Evolutionary conservation across 306 rosid species (phyloP).

Genomic region (Citrullus colocynthis): DNA sequence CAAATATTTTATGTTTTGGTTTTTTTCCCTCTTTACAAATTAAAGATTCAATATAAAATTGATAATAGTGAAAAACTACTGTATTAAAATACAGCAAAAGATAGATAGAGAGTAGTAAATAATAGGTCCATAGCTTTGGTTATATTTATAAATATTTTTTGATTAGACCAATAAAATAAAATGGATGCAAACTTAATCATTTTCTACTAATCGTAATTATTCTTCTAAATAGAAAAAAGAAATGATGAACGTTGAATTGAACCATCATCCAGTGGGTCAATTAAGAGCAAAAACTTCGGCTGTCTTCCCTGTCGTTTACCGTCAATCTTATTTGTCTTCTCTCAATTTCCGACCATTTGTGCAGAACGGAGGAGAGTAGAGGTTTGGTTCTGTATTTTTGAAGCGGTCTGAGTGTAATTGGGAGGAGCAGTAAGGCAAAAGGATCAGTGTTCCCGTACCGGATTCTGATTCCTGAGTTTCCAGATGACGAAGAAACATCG

Average conservation of each 20-base stretch:
- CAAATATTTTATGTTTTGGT: too few species aligned
- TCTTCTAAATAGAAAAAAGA: too few species aligned
- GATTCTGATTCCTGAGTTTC: neutral
- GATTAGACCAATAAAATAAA: too few species aligned
- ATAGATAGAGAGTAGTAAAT: too few species aligned
- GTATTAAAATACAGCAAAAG: too few species aligned
- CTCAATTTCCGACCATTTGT: neutral
- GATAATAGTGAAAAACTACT: too few species aligned
- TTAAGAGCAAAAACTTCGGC: neutral
- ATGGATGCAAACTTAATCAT: too few species aligned
- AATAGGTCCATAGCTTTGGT: too few species aligned
- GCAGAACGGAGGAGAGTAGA: neutral
- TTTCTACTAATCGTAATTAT: too few species aligned
- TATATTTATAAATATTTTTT: too few species aligned
- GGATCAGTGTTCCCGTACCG: neutral
- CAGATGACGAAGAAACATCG: constrained; percentile 44
- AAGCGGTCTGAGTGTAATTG: neutral
- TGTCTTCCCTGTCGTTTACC: neutral
- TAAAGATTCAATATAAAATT: too few species aligned
- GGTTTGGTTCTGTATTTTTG: neutral
- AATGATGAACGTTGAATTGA: neutral
- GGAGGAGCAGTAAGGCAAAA: neutral
- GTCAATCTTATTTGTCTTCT: neutral
- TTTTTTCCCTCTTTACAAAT: too few species aligned
- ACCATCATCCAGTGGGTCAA: neutral